Base-by-base conservation (phyloP, 768 basidiomycete genomes). In the Suillus cothurnatus region DNA sequence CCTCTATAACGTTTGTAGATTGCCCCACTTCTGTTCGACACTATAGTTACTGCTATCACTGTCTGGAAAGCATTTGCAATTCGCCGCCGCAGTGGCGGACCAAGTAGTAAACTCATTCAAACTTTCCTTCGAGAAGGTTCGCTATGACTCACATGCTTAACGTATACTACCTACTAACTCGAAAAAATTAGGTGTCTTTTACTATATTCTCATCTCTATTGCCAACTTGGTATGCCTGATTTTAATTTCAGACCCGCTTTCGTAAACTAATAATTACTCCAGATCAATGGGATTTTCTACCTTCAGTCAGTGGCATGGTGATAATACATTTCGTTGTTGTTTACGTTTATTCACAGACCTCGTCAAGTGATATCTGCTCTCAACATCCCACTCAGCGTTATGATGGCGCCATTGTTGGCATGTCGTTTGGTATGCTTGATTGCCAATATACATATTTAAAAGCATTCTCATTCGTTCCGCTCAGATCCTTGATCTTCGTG, bases 241-340 rank as follows among this genome's bases (percentile, higher is more conserved):
- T 36, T 23, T 14, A 31, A 8, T 64, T 31, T 50, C 32, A 45
- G n/a, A 56, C 53, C 15, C 41, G 26, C 52, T n/a, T 31, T 65
- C 50, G n/a, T 39, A 36, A 41, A 49, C 65, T 71, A 34, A 66
- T 50, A 0, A 26, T 39, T 38, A 19, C 12, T 64, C 31, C 66
- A 83, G 82, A 87, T 93, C 73, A 93, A 93, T 68, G 92, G 92
- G 50, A 88, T 93, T 41, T 93, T 93, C 74, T 93, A 93, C 75
- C 84, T 93, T n/a, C 92, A 93, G 90, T 91, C 69, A 68, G 88
- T 63, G 7, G 63, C 60, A 52, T 61, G 23, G 31, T 43, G n/a
- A 17, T 36, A 50, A 32, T 36, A 21, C 36, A 23, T 12, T 14
- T 0, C 21, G 6, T 58, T 64, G 23, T 55, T 61, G 62, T 62